Evolutionary conservation across 2,329 filamentous ascomycete species (phyloP).

Genomic region (Camptophora hylomeconis): DNA sequence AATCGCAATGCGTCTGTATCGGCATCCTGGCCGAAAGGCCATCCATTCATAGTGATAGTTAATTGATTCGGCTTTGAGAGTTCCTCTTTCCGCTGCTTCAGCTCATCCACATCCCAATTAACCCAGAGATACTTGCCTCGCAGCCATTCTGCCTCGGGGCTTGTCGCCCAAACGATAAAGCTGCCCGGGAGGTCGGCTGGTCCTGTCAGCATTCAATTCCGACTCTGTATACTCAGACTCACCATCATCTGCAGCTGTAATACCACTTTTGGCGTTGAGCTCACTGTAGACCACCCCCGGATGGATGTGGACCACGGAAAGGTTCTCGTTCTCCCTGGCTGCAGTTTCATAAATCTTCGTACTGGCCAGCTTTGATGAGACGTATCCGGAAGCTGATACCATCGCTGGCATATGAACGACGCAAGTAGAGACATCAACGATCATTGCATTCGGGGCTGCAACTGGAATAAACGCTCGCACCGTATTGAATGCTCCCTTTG

Average conservation of each 20-base stretch:
- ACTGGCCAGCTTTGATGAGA: slow-evolving; percentile 29
- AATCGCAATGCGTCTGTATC: background rate
- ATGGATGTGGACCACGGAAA: slow-evolving; percentile 30
- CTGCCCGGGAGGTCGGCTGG: slow-evolving; percentile 15
- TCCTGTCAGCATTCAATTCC: slow-evolving; percentile 2
- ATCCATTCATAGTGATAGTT: slow-evolving; percentile 2
- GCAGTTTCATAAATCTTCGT: slow-evolving; percentile 30
- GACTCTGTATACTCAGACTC: background rate
- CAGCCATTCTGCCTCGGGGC: slow-evolving; percentile 27
- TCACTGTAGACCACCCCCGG: slow-evolving; percentile 22
- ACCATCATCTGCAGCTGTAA: background rate
- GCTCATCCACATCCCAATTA: slow-evolving; percentile 32
- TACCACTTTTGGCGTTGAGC: slow-evolving; percentile 3
- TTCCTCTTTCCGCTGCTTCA: slow-evolving; percentile 5
- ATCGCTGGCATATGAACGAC: slow-evolving; percentile 1
- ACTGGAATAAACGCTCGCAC: slow-evolving; percentile 7
- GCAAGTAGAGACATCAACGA: slow-evolving; percentile 1
- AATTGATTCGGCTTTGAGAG: no score
- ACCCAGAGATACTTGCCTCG: slow-evolving; percentile 26
- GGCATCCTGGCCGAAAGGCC: slow-evolving; percentile 1
- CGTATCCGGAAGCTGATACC: slow-evolving; percentile 20
- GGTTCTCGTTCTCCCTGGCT: slow-evolving; percentile 24
- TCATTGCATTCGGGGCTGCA: slow-evolving; percentile 3
- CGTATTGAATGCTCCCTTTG: slow-evolving; percentile 5
- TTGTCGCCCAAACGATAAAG: slow-evolving; percentile 27